A percentile compares a stretch with the other conserved stretches of the same genome.
These are phyloP conservation scores for Termitomyces bulborhizus DNA, from an alignment of 768 basidiomycete genomes.

Conservation along the genomic window DNA sequence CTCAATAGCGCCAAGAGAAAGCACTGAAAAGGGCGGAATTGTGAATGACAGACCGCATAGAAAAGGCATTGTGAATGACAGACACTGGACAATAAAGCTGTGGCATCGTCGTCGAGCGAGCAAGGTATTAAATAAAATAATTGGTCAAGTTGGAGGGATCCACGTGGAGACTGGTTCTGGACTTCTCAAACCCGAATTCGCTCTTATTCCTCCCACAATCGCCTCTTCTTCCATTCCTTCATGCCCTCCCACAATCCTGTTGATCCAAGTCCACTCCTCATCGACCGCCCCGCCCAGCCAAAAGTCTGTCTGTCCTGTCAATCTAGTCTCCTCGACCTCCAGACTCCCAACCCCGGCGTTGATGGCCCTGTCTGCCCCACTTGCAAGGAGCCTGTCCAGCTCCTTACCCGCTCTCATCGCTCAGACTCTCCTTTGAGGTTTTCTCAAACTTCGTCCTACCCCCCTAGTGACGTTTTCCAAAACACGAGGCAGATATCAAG, in stretches of 20 bases:
- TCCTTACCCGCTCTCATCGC: slow-evolving; percentile 16
- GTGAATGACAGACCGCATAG: neutral
- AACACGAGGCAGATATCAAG: slow-evolving; percentile 24
- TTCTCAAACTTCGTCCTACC: slow-evolving; percentile 14
- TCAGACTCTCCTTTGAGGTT: slow-evolving; percentile 24
- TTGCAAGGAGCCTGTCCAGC: slow-evolving; percentile 36
- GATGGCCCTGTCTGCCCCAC: slow-evolving; percentile 39
- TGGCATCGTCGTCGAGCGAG: neutral
- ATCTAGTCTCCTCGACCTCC: slow-evolving; percentile 31
- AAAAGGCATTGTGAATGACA: too few species aligned
- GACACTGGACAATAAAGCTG: neutral
- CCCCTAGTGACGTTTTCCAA: slow-evolving; percentile 14
- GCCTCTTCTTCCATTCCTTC: slow-evolving; percentile 13
- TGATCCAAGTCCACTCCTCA: slow-evolving; percentile 16
- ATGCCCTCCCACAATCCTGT: slow-evolving; percentile 48
- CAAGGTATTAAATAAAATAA: neutral
- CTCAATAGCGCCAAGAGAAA: neutral
- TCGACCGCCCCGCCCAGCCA: slow-evolving; percentile 26
- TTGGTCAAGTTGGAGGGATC: neutral
- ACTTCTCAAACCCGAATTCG: neutral
- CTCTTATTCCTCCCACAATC: neutral
- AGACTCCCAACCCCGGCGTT: slow-evolving; percentile 13
- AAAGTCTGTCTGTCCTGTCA: slow-evolving; percentile 43
- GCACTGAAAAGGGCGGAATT: neutral
- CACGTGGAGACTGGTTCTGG: slow-evolving; percentile 12